A percentile compares a stretch with the other conserved stretches of the same genome.
Conservation (phyloP, 2,329 filamentous ascomycete genomes). For the Arthroderma sp. region DNA sequence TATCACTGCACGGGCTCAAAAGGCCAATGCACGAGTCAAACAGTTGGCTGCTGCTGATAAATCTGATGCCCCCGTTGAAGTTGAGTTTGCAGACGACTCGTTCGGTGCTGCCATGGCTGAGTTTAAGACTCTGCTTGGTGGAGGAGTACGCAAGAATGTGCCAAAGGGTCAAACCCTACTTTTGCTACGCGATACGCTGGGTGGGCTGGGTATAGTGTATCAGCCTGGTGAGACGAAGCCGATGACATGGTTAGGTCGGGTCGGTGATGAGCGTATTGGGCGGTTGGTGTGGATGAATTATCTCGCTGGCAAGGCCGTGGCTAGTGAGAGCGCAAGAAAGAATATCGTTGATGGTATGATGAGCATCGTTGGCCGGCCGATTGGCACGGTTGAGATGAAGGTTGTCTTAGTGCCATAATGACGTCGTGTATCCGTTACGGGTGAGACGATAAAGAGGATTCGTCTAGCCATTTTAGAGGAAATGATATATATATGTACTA, state of each 20-base stretch:
- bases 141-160: conserved; percentile 53
- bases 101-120: conserved; percentile 65
- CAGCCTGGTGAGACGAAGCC: conserved; percentile 39
- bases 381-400: conserved; percentile 75
- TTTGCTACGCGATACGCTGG: conserved; percentile 53
- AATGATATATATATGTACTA: background rate
- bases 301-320: conserved; percentile 72
- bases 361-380: conserved; percentile 73
- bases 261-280: conserved; percentile 68
- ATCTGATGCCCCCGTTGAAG: conserved; percentile 22
- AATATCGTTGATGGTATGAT: conserved; percentile 81
- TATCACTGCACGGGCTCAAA: conserved; percentile 60
- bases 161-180: conserved; percentile 70
- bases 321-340: conserved; percentile 66
- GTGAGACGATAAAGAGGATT: background rate
- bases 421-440: background rate
- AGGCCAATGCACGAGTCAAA: conserved; percentile 38
- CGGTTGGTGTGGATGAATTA: conserved; percentile 83
- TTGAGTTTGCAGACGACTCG: conserved; percentile 54
- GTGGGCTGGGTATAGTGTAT: conserved; percentile 56
- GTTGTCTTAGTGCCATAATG: conserved; percentile 34
- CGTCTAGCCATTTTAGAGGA: background rate
- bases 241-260: conserved; percentile 52
- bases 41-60: conserved; percentile 30
- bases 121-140: conserved; percentile 73